phyloP scores from a whole-genome alignment of 179 eudicot species.

The Corrigiola litoralis region DNA sequence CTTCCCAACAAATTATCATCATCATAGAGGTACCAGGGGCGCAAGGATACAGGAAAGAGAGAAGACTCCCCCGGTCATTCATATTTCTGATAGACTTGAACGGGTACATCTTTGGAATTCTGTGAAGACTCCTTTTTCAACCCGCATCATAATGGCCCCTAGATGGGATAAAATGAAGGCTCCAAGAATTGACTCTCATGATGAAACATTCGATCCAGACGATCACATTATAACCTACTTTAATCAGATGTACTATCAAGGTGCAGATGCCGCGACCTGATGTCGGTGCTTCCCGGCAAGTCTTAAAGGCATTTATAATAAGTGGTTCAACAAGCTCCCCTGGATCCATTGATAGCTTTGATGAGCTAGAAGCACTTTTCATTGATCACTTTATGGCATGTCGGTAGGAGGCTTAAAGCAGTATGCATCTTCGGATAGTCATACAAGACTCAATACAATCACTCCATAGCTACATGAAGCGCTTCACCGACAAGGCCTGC shows the following conservation, averaged over 20 bases:
- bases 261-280: background rate
- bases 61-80: too few species aligned
- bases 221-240: background rate
- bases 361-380: background rate
- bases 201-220: background rate
- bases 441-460: background rate
- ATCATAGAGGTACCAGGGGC: too few species aligned
- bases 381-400: background rate
- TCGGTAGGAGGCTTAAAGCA: background rate
- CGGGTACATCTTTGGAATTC: too few species aligned
- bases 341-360: background rate
- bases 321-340: background rate
- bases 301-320: background rate
- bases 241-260: background rate
- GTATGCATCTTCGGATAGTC: background rate
- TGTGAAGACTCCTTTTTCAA: background rate
- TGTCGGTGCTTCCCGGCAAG: background rate
- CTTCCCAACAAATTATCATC: too few species aligned
- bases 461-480: too few species aligned
- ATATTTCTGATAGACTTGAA: too few species aligned
- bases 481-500: background rate
- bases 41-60: too few species aligned
- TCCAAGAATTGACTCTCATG: background rate
- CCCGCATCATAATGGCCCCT: background rate
- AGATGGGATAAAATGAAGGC: background rate